These are phyloP conservation scores for Cruciata laevipes DNA, from an alignment of 257 asterid species.

Conservation along the genomic window DNA sequence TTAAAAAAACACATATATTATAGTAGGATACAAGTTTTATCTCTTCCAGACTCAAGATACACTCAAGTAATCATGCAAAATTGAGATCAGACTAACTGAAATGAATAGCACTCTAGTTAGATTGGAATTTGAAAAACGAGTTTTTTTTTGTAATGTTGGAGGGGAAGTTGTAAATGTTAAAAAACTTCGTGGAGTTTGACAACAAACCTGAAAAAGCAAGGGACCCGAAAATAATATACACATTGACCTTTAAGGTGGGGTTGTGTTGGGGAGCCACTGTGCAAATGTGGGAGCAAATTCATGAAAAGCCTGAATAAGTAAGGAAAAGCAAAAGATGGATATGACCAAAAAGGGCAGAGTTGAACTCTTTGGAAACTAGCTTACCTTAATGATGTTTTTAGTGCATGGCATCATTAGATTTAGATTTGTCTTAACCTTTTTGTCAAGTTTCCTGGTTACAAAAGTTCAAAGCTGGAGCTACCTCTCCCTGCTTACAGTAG, in stretches of 20 bases:
- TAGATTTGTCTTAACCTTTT: not conserved
- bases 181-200: not conserved
- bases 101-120: no score
- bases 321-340: not conserved
- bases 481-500: not conserved
- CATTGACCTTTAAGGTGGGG: not conserved
- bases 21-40: no score
- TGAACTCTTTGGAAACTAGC: not conserved
- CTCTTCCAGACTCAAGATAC: no score
- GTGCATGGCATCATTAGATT: constrained; percentile 5
- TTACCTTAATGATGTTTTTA: not conserved
- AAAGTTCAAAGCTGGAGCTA: not conserved
- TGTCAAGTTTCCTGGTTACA: not conserved
- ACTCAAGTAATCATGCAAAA: no score
- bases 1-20: no score
- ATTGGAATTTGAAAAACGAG: no score
- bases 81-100: no score
- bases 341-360: not conserved
- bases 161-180: no score
- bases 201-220: not conserved
- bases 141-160: no score
- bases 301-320: constrained; percentile 5
- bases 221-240: not conserved
- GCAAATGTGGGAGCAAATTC: not conserved
- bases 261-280: not conserved